Evolutionary conservation across 352 stramenopile genomes (phyloP).

Genomic region (Pythium phragmitis): DNA sequence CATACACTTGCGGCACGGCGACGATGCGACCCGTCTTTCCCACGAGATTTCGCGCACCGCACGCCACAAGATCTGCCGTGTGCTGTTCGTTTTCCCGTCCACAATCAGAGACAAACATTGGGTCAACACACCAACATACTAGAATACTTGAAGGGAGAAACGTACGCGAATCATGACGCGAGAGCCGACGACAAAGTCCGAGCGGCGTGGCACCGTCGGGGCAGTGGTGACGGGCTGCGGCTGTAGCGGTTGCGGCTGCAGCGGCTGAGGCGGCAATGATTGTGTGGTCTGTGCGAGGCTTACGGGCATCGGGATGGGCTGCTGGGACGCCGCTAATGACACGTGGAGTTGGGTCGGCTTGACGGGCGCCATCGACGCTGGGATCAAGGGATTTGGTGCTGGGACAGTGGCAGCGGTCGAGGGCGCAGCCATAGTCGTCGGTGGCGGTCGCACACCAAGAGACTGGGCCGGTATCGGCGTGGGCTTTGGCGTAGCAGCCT

Average conservation of each 20-base stretch:
- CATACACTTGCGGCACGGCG: conserved; percentile 69
- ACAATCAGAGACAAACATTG: neutral
- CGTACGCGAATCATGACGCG: conserved; percentile 69
- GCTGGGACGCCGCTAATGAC: conserved; percentile 5
- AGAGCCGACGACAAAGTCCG: conserved; percentile 64
- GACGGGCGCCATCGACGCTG: conserved; percentile 1
- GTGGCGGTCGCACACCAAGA: conserved; percentile 1
- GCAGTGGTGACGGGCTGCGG: conserved; percentile 11
- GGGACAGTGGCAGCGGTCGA: neutral
- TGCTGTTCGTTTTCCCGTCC: conserved; percentile 57
- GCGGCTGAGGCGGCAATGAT: conserved; percentile 7
- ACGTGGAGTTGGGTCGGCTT: conserved; percentile 10
- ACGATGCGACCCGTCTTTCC: conserved; percentile 77
- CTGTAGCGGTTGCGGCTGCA: conserved; percentile 11
- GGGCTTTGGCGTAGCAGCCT: conserved; percentile 4
- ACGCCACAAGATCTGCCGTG: conserved; percentile 70
- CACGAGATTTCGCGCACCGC: conserved; percentile 68
- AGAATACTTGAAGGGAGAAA: neutral
- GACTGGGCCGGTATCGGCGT: conserved; percentile 7
- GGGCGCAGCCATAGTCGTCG: neutral
- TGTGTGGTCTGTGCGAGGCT: conserved; percentile 6
- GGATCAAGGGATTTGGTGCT: neutral
- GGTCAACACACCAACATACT: neutral
- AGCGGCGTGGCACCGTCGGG: conserved; percentile 36
- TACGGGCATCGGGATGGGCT: conserved; percentile 11